phyloP scores from a whole-genome alignment of 257 asterid genomes.

The Buddleja alternifolia region DNA sequence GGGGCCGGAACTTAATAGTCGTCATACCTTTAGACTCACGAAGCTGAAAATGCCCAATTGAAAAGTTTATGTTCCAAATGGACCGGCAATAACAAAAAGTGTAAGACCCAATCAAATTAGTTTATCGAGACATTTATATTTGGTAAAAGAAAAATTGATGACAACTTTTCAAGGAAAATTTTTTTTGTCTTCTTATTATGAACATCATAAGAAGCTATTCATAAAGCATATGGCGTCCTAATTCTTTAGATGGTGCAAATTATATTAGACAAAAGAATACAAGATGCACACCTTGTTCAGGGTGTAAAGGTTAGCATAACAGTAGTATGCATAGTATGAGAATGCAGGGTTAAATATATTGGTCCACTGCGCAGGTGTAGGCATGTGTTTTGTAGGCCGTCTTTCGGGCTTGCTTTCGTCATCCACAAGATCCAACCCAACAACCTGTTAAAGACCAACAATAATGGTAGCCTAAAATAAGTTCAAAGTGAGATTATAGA shows the following conservation, averaged over 20 bases:
- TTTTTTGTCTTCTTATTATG: neutral
- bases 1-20: constrained; percentile 76
- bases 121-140: neutral
- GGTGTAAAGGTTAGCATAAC: constrained; percentile 81
- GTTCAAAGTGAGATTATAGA: constrained; percentile 4
- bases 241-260: neutral
- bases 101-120: constrained; percentile 7
- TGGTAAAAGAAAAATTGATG: neutral
- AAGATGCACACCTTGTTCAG: constrained; percentile 58
- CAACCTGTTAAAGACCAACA: constrained; percentile 50
- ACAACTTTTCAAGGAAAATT: neutral
- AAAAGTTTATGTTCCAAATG: constrained; percentile 12
- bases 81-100: neutral
- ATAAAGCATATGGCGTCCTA: neutral
- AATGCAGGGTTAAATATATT: constrained; percentile 72
- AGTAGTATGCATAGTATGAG: constrained; percentile 74
- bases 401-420: constrained; percentile 88
- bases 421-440: constrained; percentile 83
- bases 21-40: constrained; percentile 83
- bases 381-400: constrained; percentile 86
- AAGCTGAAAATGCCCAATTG: constrained; percentile 49
- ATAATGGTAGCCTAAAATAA: neutral
- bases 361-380: constrained; percentile 81
- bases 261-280: neutral
- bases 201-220: neutral